Conservation (phyloP, 1,139 yeast species). For the Zygosaccharomyces pseudobailii region DNA sequence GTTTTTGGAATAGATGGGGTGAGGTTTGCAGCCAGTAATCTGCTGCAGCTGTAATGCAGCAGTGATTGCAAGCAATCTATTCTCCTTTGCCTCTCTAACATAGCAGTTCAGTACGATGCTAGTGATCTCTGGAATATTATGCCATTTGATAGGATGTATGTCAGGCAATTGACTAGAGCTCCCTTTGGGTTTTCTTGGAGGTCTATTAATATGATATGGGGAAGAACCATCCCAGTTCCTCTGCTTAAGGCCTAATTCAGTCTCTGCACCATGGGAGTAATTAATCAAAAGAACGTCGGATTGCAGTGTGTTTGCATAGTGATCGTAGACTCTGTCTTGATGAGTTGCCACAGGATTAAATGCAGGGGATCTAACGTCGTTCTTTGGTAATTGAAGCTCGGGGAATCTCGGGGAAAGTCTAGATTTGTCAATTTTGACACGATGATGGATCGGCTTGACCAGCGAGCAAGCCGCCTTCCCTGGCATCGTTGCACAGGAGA, state of each 20-base stretch:
- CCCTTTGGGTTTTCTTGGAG: conserved; percentile 59
- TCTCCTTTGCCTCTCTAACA: conserved; percentile 68
- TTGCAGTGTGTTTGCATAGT: conserved; percentile 66
- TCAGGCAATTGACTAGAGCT: conserved; percentile 67
- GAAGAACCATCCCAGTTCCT: conserved; percentile 87
- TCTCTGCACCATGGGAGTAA: conserved; percentile 57
- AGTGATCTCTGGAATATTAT: conserved; percentile 67
- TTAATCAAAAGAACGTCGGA: conserved; percentile 74
- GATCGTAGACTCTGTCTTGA: conserved; percentile 78
- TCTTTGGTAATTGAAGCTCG: conserved; percentile 58
- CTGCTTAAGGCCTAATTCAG: conserved; percentile 60
- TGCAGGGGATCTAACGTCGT: conserved; percentile 72
- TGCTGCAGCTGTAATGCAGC: conserved; percentile 84
- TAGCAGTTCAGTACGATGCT: conserved; percentile 70
- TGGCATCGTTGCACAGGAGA: conserved; percentile 41
- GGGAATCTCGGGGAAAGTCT: conserved; percentile 66
- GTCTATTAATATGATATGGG: conserved; percentile 86
- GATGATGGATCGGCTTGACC: conserved; percentile 88
- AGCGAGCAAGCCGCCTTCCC: conserved; percentile 70
- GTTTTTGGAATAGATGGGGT: conserved; percentile 64
- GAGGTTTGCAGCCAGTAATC: conserved; percentile 85
- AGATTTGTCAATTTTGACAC: conserved; percentile 67
- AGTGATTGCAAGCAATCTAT: conserved; percentile 69
- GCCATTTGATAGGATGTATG: conserved; percentile 57
- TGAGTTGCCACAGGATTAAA: conserved; percentile 66